Conservation (phyloP, 2,329 filamentous ascomycete species). For the Aspergillus udagawae region DNA sequence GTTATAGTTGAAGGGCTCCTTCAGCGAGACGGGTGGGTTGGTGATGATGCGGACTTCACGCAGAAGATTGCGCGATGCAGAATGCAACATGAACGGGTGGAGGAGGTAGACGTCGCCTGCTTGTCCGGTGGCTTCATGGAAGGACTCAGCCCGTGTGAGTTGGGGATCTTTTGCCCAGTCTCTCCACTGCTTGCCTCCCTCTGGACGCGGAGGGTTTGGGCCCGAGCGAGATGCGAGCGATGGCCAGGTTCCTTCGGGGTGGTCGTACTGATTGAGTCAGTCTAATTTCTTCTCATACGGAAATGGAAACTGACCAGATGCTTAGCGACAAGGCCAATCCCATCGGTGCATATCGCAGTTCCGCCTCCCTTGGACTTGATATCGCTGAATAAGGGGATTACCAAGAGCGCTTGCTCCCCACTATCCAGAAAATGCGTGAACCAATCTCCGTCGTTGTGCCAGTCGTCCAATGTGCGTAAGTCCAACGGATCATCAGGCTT, state of each 20-base stretch:
- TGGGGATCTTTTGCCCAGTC: not conserved
- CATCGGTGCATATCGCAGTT: constrained; percentile 61
- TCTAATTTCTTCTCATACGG: not conserved
- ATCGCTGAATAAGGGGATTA: constrained; percentile 65
- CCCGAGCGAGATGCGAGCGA: constrained; percentile 54
- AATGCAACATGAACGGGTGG: constrained; percentile 55
- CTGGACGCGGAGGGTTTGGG: constrained; percentile 25
- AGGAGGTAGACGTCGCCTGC: constrained; percentile 53
- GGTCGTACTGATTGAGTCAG: constrained; percentile 41
- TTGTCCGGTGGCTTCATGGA: constrained; percentile 51
- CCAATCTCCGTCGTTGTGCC: constrained; percentile 71
- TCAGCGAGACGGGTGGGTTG: constrained; percentile 51
- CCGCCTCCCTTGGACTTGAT: constrained; percentile 59
- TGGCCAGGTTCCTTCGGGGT: constrained; percentile 64
- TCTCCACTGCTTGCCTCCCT: constrained; percentile 3
- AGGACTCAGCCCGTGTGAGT: constrained; percentile 38
- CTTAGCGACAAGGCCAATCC: constrained; percentile 54
- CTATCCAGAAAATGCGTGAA: constrained; percentile 70
- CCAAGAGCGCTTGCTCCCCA: constrained; percentile 64
- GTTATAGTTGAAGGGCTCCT: constrained; percentile 50
- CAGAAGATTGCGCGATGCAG: constrained; percentile 48
- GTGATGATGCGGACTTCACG: constrained; percentile 51
- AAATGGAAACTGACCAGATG: constrained; percentile 41
- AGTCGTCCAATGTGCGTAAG: constrained; percentile 53
- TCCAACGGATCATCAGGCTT: constrained; percentile 50